phyloP scores from a whole-genome alignment of 73 alveolate species.

The Paraurostyla sp. region DNA sequence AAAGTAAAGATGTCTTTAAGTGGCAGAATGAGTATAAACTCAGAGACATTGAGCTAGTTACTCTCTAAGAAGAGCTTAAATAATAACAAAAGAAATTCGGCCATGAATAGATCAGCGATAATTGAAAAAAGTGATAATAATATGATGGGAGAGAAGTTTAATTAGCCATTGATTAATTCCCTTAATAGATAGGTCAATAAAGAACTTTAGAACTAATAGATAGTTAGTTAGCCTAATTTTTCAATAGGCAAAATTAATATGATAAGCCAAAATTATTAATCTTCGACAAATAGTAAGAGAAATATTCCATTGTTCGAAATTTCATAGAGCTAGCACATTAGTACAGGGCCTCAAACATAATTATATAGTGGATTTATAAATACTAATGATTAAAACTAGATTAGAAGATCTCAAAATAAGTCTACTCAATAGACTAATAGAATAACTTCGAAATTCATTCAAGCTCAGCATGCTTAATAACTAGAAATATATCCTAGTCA shows the following conservation, averaged over 20 bases:
- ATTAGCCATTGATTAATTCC: conserved; percentile 7
- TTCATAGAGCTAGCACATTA: no score
- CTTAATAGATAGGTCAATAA: conserved; percentile 4
- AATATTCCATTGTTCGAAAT: no score
- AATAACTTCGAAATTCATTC: not conserved
- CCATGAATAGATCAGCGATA: not conserved
- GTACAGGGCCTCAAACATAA: not conserved
- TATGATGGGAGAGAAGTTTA: conserved; percentile 5
- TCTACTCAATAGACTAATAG: not conserved
- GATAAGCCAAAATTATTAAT: not conserved
- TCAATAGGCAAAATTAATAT: not conserved
- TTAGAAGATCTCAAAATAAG: no score
- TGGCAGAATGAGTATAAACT: conserved; percentile 4
- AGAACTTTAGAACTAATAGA: not conserved
- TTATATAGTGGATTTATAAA: not conserved
- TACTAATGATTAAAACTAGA: no score
- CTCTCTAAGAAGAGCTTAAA: not conserved
- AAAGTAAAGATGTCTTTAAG: no score
- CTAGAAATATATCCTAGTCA: not conserved
- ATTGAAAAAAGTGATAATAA: not conserved
- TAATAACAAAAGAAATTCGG: not conserved
- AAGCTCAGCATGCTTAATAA: not conserved
- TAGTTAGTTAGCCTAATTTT: not conserved
- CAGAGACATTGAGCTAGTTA: conserved; percentile 12
- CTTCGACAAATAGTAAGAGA: not conserved